Evolutionary conservation across 2,329 filamentous ascomycete genomes (phyloP).

Genomic region (Fusarium vanettenii): DNA sequence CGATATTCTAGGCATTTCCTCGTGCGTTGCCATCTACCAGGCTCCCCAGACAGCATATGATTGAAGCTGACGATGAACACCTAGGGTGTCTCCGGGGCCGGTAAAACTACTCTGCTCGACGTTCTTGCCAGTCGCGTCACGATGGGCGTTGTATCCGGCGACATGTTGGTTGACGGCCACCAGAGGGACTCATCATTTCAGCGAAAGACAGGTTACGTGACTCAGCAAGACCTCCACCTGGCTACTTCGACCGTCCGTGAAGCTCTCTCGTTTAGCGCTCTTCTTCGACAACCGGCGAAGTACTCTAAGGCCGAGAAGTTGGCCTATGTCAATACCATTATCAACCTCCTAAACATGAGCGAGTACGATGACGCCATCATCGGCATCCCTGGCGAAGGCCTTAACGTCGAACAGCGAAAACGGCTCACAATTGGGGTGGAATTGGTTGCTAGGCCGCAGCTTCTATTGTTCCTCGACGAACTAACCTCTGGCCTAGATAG

Average conservation of each 20-base stretch:
- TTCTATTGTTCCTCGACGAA: conserved; percentile 64
- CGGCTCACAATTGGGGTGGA: conserved; percentile 61
- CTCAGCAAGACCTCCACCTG: background rate
- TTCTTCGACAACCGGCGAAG: conserved; percentile 57
- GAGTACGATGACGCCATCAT: conserved; percentile 66
- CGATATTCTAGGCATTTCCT: background rate
- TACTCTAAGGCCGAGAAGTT: conserved; percentile 54
- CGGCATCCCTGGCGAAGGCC: conserved; percentile 51
- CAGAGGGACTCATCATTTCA: background rate
- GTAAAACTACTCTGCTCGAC: background rate
- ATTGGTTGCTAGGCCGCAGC: conserved; percentile 53
- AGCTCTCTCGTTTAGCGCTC: conserved; percentile 52
- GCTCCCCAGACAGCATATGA: background rate
- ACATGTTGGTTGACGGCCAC: background rate
- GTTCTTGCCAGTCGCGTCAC: background rate
- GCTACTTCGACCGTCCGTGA: conserved; percentile 50
- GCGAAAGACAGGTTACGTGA: background rate
- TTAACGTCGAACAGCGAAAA: conserved; percentile 62
- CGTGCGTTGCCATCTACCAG: background rate
- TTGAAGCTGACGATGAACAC: background rate
- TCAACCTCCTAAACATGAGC: conserved; percentile 63
- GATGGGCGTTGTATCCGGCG: background rate
- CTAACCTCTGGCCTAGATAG: conserved; percentile 61
- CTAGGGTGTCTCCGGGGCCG: background rate
- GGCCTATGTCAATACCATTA: conserved; percentile 62